Evolutionary conservation across 257 asterid species (phyloP), one percentile per base, ranked within the genome.

Genomic region (Ehretia macrophylla): DNA sequence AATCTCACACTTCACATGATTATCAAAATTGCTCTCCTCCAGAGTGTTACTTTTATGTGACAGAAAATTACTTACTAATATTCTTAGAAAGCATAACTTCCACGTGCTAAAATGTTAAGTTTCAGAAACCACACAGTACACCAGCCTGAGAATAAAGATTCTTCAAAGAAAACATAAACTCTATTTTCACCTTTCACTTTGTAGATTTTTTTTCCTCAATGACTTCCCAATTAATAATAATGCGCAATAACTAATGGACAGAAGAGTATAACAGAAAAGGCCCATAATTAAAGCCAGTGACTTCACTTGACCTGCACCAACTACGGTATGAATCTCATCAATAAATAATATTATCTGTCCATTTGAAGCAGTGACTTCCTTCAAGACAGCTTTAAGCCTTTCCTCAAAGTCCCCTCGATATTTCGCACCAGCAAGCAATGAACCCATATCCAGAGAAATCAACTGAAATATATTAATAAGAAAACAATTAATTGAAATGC

Each of bases 381-480:
- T 90, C 77, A 90, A 66, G 21, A 90, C 93, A 67, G 97, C 95
- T 72, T 90, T 90, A 64, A 90, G 68, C 72, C 97, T 83, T 77
- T 90, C 96, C 84, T 90, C 97, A 56, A 90, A 90, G 68, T 90
- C 97, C 62, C 97, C 96, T 18, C 96, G 87, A 69, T 70, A 90
- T 73, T 90, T 90, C 21, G 97, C 90, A 50, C 97, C 97, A 73
- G 96, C 95, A 73, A 85, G 90, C 80, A 90, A 77, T 19, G 95
- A 81, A 63, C 97, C 96, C 96, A 90, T 90, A 75, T 90, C 96
- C 73, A 87, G 72, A 32, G 96, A 90, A 60, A 90, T 90, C 86
- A 90, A 77, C 95, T 89, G 70, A 54, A 59, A 72, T 4, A 38
- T 11, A 38, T 38, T 38, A 38, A 38, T 11, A 38, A 38, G 11